phyloP scores from a whole-genome alignment of 257 asterid species.

The Solanum lycopersicoides region DNA sequence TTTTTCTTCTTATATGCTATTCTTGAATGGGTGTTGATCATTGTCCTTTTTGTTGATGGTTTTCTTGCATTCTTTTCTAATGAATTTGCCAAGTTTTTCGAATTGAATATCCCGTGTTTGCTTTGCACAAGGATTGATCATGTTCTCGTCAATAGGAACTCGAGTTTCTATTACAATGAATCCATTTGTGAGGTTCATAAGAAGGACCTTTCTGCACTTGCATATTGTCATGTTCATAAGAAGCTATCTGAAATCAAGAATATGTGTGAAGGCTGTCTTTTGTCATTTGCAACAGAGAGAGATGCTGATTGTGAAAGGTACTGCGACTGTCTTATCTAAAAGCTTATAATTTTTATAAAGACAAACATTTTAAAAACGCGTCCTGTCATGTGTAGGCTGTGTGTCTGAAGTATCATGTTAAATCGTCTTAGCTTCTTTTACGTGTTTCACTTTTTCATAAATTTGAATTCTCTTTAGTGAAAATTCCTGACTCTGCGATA shows the following conservation, averaged over 20 bases:
- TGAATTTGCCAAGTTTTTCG: constrained; percentile 59
- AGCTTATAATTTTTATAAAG: background rate
- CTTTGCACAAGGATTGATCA: constrained; percentile 84
- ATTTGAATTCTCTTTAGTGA: background rate
- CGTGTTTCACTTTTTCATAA: background rate
- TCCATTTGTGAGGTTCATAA: constrained; percentile 79
- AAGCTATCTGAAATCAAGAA: constrained; percentile 53
- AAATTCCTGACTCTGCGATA: background rate
- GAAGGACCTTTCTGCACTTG: constrained; percentile 66
- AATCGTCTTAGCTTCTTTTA: background rate
- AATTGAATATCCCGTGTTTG: constrained; percentile 64
- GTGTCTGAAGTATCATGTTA: background rate
- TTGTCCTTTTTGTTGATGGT: constrained; percentile 64
- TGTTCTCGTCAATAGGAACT: constrained; percentile 36
- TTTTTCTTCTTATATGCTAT: constrained; percentile 53
- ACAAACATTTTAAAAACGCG: background rate
- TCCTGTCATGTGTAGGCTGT: background rate
- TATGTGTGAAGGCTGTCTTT: constrained; percentile 77
- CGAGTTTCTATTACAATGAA: constrained; percentile 59
- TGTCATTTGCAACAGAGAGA: constrained; percentile 52
- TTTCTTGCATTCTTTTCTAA: constrained; percentile 49
- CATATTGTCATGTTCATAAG: constrained; percentile 73
- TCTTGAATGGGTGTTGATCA: constrained; percentile 69
- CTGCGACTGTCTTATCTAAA: background rate
- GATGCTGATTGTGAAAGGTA: constrained; percentile 23